Evolutionary conservation across 352 stramenopile genomes (phyloP).

Genomic region (Chrysophaeum taylorii): DNA sequence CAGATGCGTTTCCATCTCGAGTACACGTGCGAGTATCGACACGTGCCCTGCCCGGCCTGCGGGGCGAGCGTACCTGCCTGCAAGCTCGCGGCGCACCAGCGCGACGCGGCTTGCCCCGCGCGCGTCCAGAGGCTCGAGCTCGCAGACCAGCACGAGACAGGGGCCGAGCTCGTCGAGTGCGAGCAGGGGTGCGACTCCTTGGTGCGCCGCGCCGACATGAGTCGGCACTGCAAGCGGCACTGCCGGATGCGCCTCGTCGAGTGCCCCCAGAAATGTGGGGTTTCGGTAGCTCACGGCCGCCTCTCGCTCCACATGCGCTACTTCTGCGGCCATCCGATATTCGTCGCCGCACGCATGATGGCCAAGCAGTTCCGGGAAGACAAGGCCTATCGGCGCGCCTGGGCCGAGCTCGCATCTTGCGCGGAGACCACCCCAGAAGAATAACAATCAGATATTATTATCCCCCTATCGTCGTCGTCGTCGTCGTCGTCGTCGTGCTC

Average conservation of each 20-base stretch:
- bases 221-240: slow-evolving; percentile 10
- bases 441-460: too few relatives aligned
- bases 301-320: slow-evolving; percentile 8
- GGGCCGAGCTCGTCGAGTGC: background rate
- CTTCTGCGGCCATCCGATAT: background rate
- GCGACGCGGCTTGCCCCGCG: background rate
- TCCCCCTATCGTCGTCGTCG: too few relatives aligned
- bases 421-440: too few relatives aligned
- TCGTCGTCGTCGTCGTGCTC: too few relatives aligned
- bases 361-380: background rate
- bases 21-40: slow-evolving; percentile 15
- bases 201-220: background rate
- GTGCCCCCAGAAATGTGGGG: slow-evolving; percentile 16
- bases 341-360: background rate
- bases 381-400: background rate
- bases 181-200: slow-evolving; percentile 15
- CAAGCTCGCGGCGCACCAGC: slow-evolving; percentile 6
- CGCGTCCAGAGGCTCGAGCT: background rate
- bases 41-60: slow-evolving; percentile 12
- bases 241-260: slow-evolving; percentile 10
- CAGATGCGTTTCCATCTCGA: slow-evolving; percentile 14
- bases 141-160: background rate
- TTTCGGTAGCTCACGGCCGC: background rate
- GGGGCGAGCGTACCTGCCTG: background rate
- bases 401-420: too few relatives aligned